These are phyloP conservation scores for Camelina laxa DNA, from an alignment of 345 rosid genomes.

Conservation along the genomic window DNA sequence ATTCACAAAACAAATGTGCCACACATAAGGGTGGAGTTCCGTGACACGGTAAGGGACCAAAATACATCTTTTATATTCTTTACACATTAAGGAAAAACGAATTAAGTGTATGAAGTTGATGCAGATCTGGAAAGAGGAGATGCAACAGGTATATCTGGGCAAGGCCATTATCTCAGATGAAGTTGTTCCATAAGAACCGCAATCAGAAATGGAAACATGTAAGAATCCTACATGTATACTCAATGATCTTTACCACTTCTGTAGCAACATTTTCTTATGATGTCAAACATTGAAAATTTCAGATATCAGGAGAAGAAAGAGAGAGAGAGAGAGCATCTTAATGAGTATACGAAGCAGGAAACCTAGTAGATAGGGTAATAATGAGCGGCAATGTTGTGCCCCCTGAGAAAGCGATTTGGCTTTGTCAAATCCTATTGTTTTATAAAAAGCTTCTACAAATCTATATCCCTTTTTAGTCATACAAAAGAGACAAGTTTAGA, in stretches of 20 bases:
- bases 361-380: conserved; percentile 19
- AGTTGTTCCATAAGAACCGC: conserved; percentile 52
- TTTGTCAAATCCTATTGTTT: conserved; percentile 21
- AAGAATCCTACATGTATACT: conserved; percentile 18
- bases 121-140: conserved; percentile 97
- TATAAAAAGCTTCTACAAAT: conserved; percentile 6
- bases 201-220: conserved; percentile 12
- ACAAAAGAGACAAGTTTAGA: background rate
- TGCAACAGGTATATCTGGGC: conserved; percentile 82
- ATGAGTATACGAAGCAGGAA: conserved; percentile 17
- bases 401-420: conserved; percentile 11
- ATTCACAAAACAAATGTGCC: conserved; percentile 94
- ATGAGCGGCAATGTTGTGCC: conserved; percentile 22
- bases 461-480: background rate
- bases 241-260: background rate
- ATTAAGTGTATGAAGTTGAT: background rate
- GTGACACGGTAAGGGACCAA: conserved; percentile 63
- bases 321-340: background rate
- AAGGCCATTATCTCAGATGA: conserved; percentile 59
- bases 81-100: background rate
- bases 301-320: conserved; percentile 6
- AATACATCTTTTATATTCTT: no score
- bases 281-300: background rate
- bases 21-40: conserved; percentile 93
- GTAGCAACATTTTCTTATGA: conserved; percentile 3